Evolutionary conservation across 768 basidiomycete species (phyloP), one percentile per base, ranked within the genome.

Genomic region (Leccinellum albellum): DNA sequence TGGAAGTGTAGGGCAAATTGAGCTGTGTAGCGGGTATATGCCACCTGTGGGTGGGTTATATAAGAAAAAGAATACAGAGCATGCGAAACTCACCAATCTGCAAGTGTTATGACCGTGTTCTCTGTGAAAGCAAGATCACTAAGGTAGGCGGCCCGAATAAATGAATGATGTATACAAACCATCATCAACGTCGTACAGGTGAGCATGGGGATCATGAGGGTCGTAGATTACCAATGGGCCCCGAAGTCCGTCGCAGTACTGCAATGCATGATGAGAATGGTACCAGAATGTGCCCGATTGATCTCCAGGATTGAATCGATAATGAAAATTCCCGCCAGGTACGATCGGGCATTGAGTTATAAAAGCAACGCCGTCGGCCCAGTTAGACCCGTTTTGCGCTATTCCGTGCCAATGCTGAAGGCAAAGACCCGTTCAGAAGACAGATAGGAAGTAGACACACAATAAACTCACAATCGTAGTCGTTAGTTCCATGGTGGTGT

Each of bases 271-370:
- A 58, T 80, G 79, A 24, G 76, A 76, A 55, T 80, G 79, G 50
- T 79, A 80, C 80, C 80, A 82, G 55, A 71, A 82, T 0, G 78
- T 81, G 6, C 79, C 80, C 2, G 76, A 67, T 55, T 79, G 76
- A 28, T 70, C 64, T 15, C 63, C 52, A 45, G 65, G 65, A n/a
- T 65, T 67, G 66, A 81, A 79, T 33, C 72, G 67, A 58, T 81
- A 79, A 32, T 70, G 56, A 61, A 79, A 80, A 6, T 69, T 71
- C 15, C 74, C 60, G 13, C 70, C 69, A 1, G 73, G 70, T 20
- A 64, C 65, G 21, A 79, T 79, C 14, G 79, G 80, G 58, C 79
- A 81, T 59, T 79, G 78, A 21, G 72, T 79, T 2, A 81, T 70
- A 45, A 70, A 77, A 21, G 78, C 63, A 52, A 72, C 64, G 15